Evolutionary conservation across 2,329 filamentous ascomycete species (phyloP).

Genomic region (Chaetomiaceae sp.): DNA sequence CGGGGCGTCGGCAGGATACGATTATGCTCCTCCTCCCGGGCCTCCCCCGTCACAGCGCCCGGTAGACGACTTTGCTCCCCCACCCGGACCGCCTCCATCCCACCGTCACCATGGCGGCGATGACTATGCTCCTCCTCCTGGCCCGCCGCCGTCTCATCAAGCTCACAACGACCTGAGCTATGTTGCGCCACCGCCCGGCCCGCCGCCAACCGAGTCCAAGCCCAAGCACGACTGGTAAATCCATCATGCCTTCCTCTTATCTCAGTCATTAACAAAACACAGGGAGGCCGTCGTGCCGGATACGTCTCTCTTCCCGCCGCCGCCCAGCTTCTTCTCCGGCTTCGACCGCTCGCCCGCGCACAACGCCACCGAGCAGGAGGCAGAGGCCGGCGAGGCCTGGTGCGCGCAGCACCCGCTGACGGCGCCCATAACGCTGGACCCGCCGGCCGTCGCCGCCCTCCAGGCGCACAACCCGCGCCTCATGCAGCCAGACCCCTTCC

Average conservation of each 20-base stretch:
- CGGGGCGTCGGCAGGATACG: background rate
- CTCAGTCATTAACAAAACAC: background rate
- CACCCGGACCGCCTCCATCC: conserved; percentile 28
- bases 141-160: conserved; percentile 20
- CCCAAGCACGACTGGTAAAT: conserved; percentile 54
- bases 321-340: conserved; percentile 61
- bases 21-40: conserved; percentile 26
- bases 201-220: conserved; percentile 31
- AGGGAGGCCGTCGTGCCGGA: conserved; percentile 64
- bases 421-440: conserved; percentile 46
- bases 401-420: conserved; percentile 57
- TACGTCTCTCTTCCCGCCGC: conserved; percentile 67
- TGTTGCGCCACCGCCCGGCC: conserved; percentile 30
- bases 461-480: conserved; percentile 50
- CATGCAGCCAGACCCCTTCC: conserved; percentile 45
- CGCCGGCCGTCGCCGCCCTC: conserved; percentile 44
- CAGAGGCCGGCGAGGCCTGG: conserved; percentile 63
- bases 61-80: conserved; percentile 22
- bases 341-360: conserved; percentile 62
- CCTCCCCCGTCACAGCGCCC: conserved; percentile 18
- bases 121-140: conserved; percentile 22
- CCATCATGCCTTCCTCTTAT: background rate
- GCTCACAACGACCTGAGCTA: conserved; percentile 28
- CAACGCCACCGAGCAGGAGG: conserved; percentile 63
- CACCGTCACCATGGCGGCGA: background rate